Evolutionary conservation across 2,329 filamentous ascomycete genomes (phyloP).

Genomic region (Ascochyta viciae-villosae): DNA sequence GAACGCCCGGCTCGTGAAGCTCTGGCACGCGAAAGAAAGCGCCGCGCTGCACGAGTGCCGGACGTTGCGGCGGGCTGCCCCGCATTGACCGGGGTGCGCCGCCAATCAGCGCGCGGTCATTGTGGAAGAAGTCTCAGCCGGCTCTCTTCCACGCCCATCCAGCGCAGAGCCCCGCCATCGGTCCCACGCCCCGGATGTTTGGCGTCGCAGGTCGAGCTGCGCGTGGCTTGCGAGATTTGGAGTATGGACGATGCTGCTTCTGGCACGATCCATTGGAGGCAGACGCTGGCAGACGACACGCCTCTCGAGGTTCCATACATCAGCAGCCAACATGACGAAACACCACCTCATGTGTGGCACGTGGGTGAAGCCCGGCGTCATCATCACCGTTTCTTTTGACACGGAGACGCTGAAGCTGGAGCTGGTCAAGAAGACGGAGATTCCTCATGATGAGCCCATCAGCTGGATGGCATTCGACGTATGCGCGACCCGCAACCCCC

Average conservation of each 20-base stretch:
- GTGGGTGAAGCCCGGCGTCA: slow-evolving; percentile 87
- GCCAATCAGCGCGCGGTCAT: slow-evolving; percentile 62
- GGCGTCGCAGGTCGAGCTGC: slow-evolving; percentile 21
- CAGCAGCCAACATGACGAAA: slow-evolving; percentile 63
- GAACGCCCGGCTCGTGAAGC: slow-evolving; percentile 25
- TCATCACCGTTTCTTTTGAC: slow-evolving; percentile 89
- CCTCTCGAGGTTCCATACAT: slow-evolving; percentile 4
- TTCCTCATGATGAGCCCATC: slow-evolving; percentile 83
- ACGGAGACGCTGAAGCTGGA: slow-evolving; percentile 77
- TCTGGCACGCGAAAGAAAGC: slow-evolving; percentile 11
- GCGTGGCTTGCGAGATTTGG: slow-evolving; percentile 4
- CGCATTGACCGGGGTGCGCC: slow-evolving; percentile 40
- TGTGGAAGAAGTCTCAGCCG: slow-evolving; percentile 38
- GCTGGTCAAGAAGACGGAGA: slow-evolving; percentile 80
- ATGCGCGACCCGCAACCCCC: slow-evolving; percentile 43
- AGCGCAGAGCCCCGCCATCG: slow-evolving; percentile 34
- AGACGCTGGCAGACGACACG: background rate
- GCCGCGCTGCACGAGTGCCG: slow-evolving; percentile 29
- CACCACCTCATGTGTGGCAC: slow-evolving; percentile 93
- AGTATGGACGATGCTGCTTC: slow-evolving; percentile 10
- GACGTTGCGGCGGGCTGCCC: slow-evolving; percentile 26
- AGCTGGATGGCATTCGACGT: slow-evolving; percentile 94
- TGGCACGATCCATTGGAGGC: slow-evolving; percentile 10
- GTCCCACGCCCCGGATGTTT: slow-evolving; percentile 18
- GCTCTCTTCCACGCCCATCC: slow-evolving; percentile 23